A percentile compares a stretch with the other conserved stretches of the same genome.
Evolutionary conservation across 1,284 basidiomycete species (phyloP).

Genomic region (Leccinum subfulvum): DNA sequence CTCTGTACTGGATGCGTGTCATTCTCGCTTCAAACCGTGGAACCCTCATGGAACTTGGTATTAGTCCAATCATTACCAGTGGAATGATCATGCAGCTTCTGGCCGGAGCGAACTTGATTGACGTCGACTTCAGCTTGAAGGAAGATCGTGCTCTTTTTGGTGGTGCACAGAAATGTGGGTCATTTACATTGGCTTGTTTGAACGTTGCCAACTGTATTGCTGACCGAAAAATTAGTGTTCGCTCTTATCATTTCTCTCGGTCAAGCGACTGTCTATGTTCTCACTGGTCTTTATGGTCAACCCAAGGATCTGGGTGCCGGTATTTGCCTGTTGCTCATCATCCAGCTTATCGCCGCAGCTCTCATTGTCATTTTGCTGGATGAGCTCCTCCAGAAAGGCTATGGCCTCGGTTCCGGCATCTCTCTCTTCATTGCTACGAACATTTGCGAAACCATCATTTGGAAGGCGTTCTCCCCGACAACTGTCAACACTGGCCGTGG

Average conservation of each 20-base stretch:
- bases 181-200: background rate
- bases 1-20: slow-evolving; percentile 99
- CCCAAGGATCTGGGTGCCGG: slow-evolving; percentile 94
- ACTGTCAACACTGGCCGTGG: slow-evolving; percentile 98
- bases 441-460: slow-evolving; percentile 98
- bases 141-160: slow-evolving; percentile 96
- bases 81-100: slow-evolving; percentile 99
- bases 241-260: slow-evolving; percentile 96
- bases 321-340: slow-evolving; percentile 92
- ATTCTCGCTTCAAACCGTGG: slow-evolving; percentile 98
- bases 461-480: slow-evolving; percentile 99
- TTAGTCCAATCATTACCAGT: slow-evolving; percentile 94
- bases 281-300: slow-evolving; percentile 95
- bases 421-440: slow-evolving; percentile 99
- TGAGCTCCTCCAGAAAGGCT: slow-evolving; percentile 98
- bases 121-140: slow-evolving; percentile 96
- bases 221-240: slow-evolving; percentile 63
- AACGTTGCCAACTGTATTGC: background rate
- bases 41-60: slow-evolving; percentile 98
- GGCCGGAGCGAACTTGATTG: slow-evolving; percentile 95
- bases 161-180: slow-evolving; percentile 92
- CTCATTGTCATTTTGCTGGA: slow-evolving; percentile 98
- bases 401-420: slow-evolving; percentile 97
- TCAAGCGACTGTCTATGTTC: slow-evolving; percentile 95
- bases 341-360: slow-evolving; percentile 91